Conservation (phyloP, 176 grass and related monocot genomes). For the Cymbopogon citratus region DNA sequence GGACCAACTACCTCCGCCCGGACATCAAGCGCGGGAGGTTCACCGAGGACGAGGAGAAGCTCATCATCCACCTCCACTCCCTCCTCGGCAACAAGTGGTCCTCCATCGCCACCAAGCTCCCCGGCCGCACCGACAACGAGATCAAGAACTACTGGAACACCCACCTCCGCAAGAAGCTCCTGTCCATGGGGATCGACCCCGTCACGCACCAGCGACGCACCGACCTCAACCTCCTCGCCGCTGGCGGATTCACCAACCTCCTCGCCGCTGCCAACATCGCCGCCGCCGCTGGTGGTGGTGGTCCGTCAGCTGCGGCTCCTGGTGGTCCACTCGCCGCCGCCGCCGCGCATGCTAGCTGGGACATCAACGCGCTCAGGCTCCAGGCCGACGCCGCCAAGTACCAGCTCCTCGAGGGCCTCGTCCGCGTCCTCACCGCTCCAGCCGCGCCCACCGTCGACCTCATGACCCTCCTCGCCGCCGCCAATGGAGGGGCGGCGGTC, state of each 20-base stretch:
- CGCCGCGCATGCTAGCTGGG: constrained; percentile 2
- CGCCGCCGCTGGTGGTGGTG: neutral
- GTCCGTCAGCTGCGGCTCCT: too few relatives aligned
- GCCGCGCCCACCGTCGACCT: constrained; percentile 42
- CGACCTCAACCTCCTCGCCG: constrained; percentile 56
- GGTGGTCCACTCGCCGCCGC: neutral
- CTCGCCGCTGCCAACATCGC: constrained; percentile 29
- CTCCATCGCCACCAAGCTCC: constrained; percentile 56
- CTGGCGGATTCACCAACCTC: constrained; percentile 26
- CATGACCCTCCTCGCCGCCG: constrained; percentile 44
- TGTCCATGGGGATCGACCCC: constrained; percentile 73
- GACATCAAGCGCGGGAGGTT: constrained; percentile 85
- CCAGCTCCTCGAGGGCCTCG: constrained; percentile 56
- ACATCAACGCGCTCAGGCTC: constrained; percentile 46
- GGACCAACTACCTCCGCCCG: constrained; percentile 91
- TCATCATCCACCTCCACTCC: constrained; percentile 81
- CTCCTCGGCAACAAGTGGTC: constrained; percentile 86
- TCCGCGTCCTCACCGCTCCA: constrained; percentile 45
- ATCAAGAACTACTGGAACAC: constrained; percentile 99
- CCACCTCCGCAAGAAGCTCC: constrained; percentile 81
- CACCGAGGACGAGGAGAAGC: constrained; percentile 75
- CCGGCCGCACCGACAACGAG: constrained; percentile 78
- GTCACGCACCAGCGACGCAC: constrained; percentile 71
- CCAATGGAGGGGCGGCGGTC: neutral
- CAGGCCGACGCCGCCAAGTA: constrained; percentile 58